A percentile compares a stretch with the other conserved stretches of the same genome.
Conservation (phyloP, 176 grass and related monocot species). For the Microstegium vimineum region DNA sequence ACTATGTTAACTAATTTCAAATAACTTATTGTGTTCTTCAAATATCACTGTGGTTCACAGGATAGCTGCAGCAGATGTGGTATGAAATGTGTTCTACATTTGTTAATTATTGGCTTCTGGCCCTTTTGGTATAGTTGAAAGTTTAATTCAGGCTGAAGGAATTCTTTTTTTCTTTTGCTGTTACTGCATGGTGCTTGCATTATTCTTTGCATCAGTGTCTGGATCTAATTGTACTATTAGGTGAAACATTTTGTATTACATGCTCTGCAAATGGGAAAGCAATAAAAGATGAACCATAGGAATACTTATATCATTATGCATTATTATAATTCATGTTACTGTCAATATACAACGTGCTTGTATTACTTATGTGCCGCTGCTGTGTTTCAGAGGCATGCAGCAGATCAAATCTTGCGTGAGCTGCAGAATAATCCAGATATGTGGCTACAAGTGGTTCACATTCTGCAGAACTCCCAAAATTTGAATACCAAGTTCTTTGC, state of each 20-base stretch:
- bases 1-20: not conserved
- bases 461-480: conserved; percentile 86
- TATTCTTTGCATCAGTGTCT: not conserved
- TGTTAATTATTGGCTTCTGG: not conserved
- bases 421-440: conserved; percentile 87
- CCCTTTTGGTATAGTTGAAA: not conserved
- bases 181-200: not conserved
- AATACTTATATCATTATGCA: not conserved
- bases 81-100: not conserved
- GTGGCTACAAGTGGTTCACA: conserved; percentile 95
- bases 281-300: not conserved
- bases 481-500: conserved; percentile 96
- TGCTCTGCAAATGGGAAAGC: not conserved
- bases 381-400: conserved; percentile 68
- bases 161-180: not conserved
- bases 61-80: not conserved
- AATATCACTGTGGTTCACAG: not conserved
- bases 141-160: not conserved
- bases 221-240: not conserved
- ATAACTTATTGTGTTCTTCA: not conserved
- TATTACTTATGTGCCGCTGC: not conserved
- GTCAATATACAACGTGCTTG: not conserved
- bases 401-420: conserved; percentile 84
- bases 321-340: not conserved
- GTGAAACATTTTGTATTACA: conserved; percentile 1